phyloP scores from a whole-genome alignment of 1,284 basidiomycete species.

The Cutaneotrichosporon curvatum region DNA sequence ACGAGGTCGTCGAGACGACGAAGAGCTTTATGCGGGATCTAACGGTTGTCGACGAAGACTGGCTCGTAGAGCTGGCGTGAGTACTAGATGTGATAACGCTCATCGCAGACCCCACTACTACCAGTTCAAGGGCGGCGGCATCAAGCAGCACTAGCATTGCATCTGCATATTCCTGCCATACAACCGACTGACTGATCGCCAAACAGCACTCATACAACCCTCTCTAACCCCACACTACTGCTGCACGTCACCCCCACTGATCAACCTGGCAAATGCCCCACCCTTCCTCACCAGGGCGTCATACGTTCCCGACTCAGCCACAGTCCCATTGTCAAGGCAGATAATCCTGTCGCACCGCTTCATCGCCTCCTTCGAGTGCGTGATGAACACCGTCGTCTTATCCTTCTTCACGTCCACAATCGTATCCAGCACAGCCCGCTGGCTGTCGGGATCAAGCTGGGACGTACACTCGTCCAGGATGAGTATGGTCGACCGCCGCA shows the following conservation, averaged over 20 bases:
- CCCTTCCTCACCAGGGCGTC: conserved; percentile 60
- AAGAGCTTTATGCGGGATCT: conserved; percentile 61
- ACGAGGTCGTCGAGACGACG: conserved; percentile 92
- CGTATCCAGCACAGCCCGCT: conserved; percentile 70
- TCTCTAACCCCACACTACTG: too few species aligned
- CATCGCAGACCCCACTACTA: conserved; percentile 41
- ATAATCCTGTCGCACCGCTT: conserved; percentile 81
- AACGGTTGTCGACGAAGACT: conserved; percentile 51
- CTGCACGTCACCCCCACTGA: neutral
- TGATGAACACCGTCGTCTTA: conserved; percentile 82
- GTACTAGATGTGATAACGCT: conserved; percentile 11
- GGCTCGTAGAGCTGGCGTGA: conserved; percentile 50
- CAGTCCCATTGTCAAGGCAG: conserved; percentile 66
- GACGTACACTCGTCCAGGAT: conserved; percentile 92
- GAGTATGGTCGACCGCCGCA: conserved; percentile 63
- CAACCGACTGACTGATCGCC: too few species aligned
- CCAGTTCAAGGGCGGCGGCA: conserved; percentile 38
- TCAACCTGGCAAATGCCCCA: conserved; percentile 70
- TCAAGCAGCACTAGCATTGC: conserved; percentile 34
- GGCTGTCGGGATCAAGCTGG: conserved; percentile 77
- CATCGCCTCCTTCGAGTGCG: conserved; percentile 90
- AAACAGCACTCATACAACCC: too few species aligned
- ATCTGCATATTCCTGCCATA: neutral
- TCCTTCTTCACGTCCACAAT: conserved; percentile 46
- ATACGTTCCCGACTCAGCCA: conserved; percentile 74